phyloP scores from a whole-genome alignment of 306 rosid genomes.

The Lathyrus oleraceus region DNA sequence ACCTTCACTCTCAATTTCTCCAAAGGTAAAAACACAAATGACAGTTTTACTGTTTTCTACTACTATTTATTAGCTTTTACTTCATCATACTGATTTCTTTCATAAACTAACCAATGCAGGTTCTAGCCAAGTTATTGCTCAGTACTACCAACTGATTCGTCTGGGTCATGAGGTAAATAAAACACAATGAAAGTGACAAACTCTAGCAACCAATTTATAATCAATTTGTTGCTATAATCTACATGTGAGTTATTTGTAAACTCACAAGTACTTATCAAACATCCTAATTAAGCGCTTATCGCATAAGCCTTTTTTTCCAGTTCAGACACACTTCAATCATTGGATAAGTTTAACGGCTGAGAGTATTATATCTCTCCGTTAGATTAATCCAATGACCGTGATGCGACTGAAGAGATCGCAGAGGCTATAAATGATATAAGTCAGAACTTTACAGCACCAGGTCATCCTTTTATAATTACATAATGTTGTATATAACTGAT shows the following conservation, averaged over 20 bases:
- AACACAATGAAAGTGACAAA: background rate
- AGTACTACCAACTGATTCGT: slow-evolving; percentile 59
- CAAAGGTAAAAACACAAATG: slow-evolving; percentile 49
- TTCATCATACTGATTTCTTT: background rate
- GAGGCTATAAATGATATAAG: background rate
- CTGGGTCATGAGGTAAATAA: slow-evolving; percentile 73
- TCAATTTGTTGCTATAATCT: background rate
- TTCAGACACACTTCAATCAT: too few relatives aligned
- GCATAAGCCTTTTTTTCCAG: background rate
- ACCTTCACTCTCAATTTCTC: slow-evolving; percentile 97
- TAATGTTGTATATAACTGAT: background rate
- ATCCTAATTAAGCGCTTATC: background rate
- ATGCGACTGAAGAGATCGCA: too few relatives aligned
- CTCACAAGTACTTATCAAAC: background rate
- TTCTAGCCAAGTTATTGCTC: slow-evolving; percentile 93
- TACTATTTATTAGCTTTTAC: slow-evolving; percentile 5
- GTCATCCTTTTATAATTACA: background rate
- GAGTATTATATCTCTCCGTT: too few relatives aligned
- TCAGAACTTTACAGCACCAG: background rate
- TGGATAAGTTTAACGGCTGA: too few relatives aligned
- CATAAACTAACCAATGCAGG: slow-evolving; percentile 50
- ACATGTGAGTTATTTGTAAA: background rate
- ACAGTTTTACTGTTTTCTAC: background rate
- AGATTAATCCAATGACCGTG: too few relatives aligned
- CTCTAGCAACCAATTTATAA: background rate